These are phyloP conservation scores for Coniochaeta pulveracea DNA, from an alignment of 2,329 filamentous ascomycete species.

Conservation along the genomic window DNA sequence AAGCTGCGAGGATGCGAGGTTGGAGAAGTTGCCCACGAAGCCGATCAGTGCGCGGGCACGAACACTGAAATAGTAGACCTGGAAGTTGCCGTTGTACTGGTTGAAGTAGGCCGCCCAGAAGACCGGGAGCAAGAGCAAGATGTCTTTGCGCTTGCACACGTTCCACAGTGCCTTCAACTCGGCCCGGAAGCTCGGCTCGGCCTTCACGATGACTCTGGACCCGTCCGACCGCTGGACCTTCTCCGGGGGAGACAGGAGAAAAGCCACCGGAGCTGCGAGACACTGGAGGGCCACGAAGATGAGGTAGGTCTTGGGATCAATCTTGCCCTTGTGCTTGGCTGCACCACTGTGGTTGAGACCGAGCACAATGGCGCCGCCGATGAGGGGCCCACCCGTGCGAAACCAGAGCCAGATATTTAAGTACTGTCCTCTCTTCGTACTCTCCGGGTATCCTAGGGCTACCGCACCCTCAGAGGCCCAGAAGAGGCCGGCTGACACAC, in stretches of 20 bases:
- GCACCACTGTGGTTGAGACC: conserved; percentile 8
- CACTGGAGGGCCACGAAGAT: conserved; percentile 22
- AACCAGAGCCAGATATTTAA: conserved; percentile 59
- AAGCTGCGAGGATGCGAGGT: conserved; percentile 29
- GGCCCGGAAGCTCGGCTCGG: conserved; percentile 13
- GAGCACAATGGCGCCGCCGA: conserved; percentile 11
- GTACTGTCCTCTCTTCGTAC: conserved; percentile 53
- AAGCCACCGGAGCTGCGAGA: conserved; percentile 18
- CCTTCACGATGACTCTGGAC: conserved; percentile 14
- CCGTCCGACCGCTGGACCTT: conserved; percentile 20
- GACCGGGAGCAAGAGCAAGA: conserved; percentile 18
- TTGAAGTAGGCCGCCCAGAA: conserved; percentile 22
- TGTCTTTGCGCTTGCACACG: conserved; percentile 15
- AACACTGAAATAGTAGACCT: conserved; percentile 20
- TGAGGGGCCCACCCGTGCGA: conserved; percentile 16
- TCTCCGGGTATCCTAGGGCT: conserved; percentile 60
- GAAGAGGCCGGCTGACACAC: conserved; percentile 62
- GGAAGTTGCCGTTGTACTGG: conserved; percentile 19
- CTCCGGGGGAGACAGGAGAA: conserved; percentile 18
- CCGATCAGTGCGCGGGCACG: conserved; percentile 20
- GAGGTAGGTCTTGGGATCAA: conserved; percentile 9
- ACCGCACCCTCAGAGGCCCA: conserved; percentile 69
- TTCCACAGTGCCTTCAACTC: conserved; percentile 18
- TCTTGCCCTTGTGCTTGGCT: conserved; percentile 5
- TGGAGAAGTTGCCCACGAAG: conserved; percentile 23